Conservation (phyloP, 2,329 filamentous ascomycete genomes). For the Apiospora sp. region DNA sequence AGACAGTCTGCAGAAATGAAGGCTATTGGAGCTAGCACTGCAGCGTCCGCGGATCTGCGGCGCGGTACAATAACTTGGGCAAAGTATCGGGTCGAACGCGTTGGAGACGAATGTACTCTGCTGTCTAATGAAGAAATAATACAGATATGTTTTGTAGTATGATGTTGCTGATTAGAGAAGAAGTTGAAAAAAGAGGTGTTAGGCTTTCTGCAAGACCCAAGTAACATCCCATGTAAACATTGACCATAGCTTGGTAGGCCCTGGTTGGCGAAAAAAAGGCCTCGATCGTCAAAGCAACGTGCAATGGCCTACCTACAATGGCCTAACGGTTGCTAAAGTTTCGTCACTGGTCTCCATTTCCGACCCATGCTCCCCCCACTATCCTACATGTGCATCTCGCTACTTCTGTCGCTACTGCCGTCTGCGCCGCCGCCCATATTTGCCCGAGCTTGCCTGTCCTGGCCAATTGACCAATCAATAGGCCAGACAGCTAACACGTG, state of each 20-base stretch:
- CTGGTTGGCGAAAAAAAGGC: not conserved
- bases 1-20: not conserved
- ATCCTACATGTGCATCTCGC: slow-evolving; percentile 23
- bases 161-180: not conserved
- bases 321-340: not conserved
- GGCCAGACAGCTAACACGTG: slow-evolving; percentile 16
- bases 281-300: slow-evolving; percentile 19
- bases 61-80: not conserved
- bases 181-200: not conserved
- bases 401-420: slow-evolving; percentile 15
- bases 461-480: slow-evolving; percentile 25
- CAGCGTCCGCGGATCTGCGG: not conserved
- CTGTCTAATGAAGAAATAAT: too few relatives aligned
- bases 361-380: slow-evolving; percentile 22
- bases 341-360: slow-evolving; percentile 10
- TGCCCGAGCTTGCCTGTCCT: not conserved
- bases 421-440: not conserved
- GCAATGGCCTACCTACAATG: not conserved
- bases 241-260: not conserved
- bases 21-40: not conserved
- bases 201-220: not conserved
- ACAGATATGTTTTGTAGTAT: not conserved
- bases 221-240: slow-evolving; percentile 14
- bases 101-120: not conserved
- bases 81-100: not conserved